Evolutionary conservation across 768 basidiomycete genomes (phyloP).

Genomic region (Dioszegia crocea): DNA sequence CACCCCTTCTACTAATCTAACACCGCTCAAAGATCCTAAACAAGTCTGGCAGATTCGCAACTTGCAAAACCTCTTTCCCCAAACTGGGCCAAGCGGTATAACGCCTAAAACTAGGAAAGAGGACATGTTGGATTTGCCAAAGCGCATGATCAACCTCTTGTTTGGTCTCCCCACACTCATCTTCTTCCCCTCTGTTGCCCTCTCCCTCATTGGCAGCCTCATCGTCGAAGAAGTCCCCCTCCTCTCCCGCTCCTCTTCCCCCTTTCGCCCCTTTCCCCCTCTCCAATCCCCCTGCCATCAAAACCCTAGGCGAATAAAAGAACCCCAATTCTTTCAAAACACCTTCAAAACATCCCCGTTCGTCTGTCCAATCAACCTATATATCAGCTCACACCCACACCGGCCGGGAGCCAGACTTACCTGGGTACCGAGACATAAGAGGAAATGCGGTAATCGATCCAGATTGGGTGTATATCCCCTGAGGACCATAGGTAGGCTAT

Average conservation of each 20-base stretch:
- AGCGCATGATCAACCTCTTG: conserved; percentile 53
- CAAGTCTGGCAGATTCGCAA: conserved; percentile 83
- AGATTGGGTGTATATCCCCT: conserved; percentile 86
- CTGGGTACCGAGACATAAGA: conserved; percentile 89
- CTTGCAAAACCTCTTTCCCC: conserved; percentile 74
- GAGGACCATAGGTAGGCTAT: conserved; percentile 74
- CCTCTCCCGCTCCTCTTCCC: neutral
- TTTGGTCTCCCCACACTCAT: conserved; percentile 37
- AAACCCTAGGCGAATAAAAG: conserved; percentile 73
- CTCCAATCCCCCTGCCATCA: neutral
- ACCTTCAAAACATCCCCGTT: conserved; percentile 76
- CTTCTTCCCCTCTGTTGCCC: neutral
- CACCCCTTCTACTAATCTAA: conserved; percentile 47
- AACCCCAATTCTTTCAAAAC: conserved; percentile 85
- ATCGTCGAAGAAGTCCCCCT: neutral
- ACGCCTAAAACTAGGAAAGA: conserved; percentile 79
- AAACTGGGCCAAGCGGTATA: conserved; percentile 67
- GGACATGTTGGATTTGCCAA: conserved; percentile 86
- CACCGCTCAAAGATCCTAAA: conserved; percentile 95
- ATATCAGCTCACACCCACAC: conserved; percentile 4
- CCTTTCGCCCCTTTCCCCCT: neutral
- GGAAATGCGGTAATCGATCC: conserved; percentile 78
- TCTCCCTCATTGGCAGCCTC: neutral
- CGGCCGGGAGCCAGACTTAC: too few relatives aligned
- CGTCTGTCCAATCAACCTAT: conserved; percentile 83